phyloP scores from a whole-genome alignment of 2,329 filamentous ascomycete species.

The Pseudocercospora crystallina region DNA sequence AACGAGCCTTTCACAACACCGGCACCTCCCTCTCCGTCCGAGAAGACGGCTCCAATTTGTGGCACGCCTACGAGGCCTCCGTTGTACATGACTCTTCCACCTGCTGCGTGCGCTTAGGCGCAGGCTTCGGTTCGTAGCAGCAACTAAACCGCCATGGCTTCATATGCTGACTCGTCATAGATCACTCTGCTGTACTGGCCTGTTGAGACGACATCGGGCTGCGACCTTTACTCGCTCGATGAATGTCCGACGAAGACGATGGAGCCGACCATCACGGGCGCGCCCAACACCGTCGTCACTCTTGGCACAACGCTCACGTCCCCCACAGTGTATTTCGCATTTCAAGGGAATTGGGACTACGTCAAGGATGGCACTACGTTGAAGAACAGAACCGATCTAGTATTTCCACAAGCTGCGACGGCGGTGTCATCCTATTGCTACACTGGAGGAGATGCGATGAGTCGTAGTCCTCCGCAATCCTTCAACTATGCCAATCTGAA shows the following conservation, averaged over 20 bases:
- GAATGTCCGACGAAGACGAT: conserved; percentile 16
- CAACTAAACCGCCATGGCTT: too few species aligned
- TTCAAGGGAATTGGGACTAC: conserved; percentile 22
- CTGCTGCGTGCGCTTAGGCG: too few species aligned
- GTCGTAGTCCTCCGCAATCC: conserved; percentile 1
- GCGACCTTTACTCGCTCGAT: conserved; percentile 9
- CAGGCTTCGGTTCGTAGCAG: too few species aligned
- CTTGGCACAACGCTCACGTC: conserved; percentile 23
- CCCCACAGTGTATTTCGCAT: conserved; percentile 26
- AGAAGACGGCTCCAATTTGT: too few species aligned
- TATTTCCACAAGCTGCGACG: conserved; percentile 18
- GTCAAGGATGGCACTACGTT: conserved; percentile 9
- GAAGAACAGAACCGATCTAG: conserved; percentile 9
- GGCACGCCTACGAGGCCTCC: too few species aligned
- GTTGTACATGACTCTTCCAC: too few species aligned
- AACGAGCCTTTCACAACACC: too few species aligned
- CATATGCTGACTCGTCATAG: too few species aligned
- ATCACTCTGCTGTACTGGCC: conserved; percentile 22
- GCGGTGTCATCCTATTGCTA: conserved; percentile 22
- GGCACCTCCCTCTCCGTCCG: too few species aligned
- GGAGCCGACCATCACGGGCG: conserved; percentile 19
- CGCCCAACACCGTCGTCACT: conserved; percentile 21
- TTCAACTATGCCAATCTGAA: conserved; percentile 27
- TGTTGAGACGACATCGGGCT: conserved; percentile 6
- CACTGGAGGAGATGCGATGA: conserved; percentile 13